Percentiles rank a stretch among this genome's conserved stretches.
phyloP scores from a whole-genome alignment of 2,329 filamentous ascomycete species.

The Aspergillus bombycis region DNA sequence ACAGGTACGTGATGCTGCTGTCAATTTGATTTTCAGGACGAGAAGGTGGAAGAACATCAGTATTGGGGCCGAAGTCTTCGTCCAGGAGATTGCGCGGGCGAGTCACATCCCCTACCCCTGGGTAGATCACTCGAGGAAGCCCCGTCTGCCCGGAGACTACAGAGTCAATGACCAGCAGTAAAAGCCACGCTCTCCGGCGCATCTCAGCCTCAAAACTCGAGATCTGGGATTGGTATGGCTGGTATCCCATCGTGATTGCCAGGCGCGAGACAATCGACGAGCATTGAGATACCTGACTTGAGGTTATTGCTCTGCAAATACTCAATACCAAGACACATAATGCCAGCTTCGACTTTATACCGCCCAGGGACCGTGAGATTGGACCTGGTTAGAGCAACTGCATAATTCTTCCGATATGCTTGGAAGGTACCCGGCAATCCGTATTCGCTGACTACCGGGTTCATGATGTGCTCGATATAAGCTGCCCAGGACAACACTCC shows the following conservation, averaged over 20 bases:
- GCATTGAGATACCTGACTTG: conserved; percentile 13
- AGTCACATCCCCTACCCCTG: no score
- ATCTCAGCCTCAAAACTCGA: conserved; percentile 41
- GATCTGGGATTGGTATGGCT: conserved; percentile 45
- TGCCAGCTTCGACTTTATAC: neutral
- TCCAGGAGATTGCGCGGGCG: conserved; percentile 39
- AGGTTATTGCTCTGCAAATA: neutral
- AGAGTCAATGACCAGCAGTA: conserved; percentile 43
- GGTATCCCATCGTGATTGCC: conserved; percentile 46
- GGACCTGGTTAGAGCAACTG: neutral
- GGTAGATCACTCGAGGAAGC: conserved; percentile 37
- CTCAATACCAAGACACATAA: conserved; percentile 1
- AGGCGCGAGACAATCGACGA: conserved; percentile 33
- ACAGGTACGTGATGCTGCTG: conserved; percentile 26
- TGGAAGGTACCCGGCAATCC: neutral
- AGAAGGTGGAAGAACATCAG: conserved; percentile 30
- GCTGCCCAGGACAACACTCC: neutral
- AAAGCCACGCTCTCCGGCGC: conserved; percentile 38
- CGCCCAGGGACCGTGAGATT: neutral
- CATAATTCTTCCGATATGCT: neutral
- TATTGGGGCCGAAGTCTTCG: conserved; percentile 44
- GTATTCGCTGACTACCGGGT: neutral
- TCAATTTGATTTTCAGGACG: conserved; percentile 24
- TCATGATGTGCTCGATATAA: neutral
- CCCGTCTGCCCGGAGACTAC: conserved; percentile 43